Base-by-base conservation (phyloP, 202 grass and related monocot genomes). In the Digitaria exilis region DNA sequence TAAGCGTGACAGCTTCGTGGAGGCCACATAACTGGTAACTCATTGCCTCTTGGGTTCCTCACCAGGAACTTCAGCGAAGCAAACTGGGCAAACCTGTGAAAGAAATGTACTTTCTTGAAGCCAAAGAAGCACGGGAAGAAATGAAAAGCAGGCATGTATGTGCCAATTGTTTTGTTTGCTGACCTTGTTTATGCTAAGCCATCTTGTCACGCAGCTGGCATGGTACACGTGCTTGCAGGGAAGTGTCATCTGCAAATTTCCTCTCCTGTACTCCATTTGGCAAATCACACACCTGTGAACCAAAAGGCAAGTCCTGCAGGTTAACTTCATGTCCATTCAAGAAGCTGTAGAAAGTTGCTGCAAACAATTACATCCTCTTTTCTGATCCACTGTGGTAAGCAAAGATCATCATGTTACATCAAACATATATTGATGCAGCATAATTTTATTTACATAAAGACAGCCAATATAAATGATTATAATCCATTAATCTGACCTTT, bases 171-270 rank as follows among this genome's bases (percentile, higher is more conserved):
- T 56, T 21, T 9, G 31, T 54, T n/a, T 45, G 32, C 75, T 82
- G 39, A 97, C 96, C 96, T 98, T 98, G 85, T 98, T 98, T 79
- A 98, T 98, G 75, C 79, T 87, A 67, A 98, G 89, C 96, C 96
- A 98, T 91, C 78, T 98, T 55, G 90, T 91, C 62, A 98, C 92
- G 52, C 96, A 98, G 48, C 45, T 82, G 61, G 85, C 89, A 69
- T 98, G 96, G 45, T 98, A 98, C 21, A 88, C 87, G 87, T 98
- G 96, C 76, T 95, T 98, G 87, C 96, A 98, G 45, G 92, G 90
- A 58, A 98, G 90, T 60, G 85, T 90, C 89, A 98, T 98, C 83
- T 95, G 96, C 81, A 90, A 73, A 84, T 98, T 89, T 34, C 96
- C 92, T 91, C 96, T 93, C 88, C 85, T 91, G 73, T 98, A 98